Percentiles rank a stretch among this genome's conserved stretches.
Conservation (phyloP, 1,284 basidiomycete species). For the Apiotrichum brassicae region DNA sequence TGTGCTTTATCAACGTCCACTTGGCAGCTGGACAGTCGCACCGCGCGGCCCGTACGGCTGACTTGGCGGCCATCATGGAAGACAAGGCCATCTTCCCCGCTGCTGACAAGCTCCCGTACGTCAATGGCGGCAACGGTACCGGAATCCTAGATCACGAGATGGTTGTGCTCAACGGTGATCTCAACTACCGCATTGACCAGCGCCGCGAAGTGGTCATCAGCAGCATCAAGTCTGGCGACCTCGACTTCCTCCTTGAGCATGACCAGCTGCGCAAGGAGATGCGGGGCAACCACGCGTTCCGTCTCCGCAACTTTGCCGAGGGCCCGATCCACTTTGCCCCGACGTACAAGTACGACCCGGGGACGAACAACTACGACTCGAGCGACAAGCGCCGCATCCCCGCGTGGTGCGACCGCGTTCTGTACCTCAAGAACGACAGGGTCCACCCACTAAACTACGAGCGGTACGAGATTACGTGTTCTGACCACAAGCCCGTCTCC, state of each 20-base stretch:
- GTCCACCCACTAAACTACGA: slow-evolving; percentile 61
- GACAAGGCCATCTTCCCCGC: slow-evolving; percentile 64
- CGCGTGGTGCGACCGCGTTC: slow-evolving; percentile 92
- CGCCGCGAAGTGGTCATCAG: slow-evolving; percentile 72
- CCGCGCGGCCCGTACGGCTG: slow-evolving; percentile 73
- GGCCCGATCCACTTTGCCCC: slow-evolving; percentile 74
- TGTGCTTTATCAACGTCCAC: slow-evolving; percentile 95
- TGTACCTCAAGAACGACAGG: slow-evolving; percentile 64
- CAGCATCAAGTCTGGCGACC: slow-evolving; percentile 60
- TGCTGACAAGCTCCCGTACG: slow-evolving; percentile 60
- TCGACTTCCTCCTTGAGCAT: slow-evolving; percentile 60
- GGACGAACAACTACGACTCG: slow-evolving; percentile 71
- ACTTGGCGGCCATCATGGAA: slow-evolving; percentile 78
- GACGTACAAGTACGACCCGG: slow-evolving; percentile 92
- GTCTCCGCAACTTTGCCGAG: slow-evolving; percentile 75
- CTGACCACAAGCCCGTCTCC: slow-evolving; percentile 82
- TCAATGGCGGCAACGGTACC: slow-evolving; percentile 87
- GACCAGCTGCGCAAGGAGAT: slow-evolving; percentile 91
- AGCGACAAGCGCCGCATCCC: slow-evolving; percentile 83
- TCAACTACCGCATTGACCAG: slow-evolving; percentile 82
- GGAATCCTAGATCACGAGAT: slow-evolving; percentile 92
- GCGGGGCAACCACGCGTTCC: slow-evolving; percentile 73
- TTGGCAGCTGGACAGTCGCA: slow-evolving; percentile 87
- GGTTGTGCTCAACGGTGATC: slow-evolving; percentile 67
- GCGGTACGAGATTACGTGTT: slow-evolving; percentile 75